Base-by-base conservation (phyloP, 257 asterid genomes). In the Sherardia arvensis region DNA sequence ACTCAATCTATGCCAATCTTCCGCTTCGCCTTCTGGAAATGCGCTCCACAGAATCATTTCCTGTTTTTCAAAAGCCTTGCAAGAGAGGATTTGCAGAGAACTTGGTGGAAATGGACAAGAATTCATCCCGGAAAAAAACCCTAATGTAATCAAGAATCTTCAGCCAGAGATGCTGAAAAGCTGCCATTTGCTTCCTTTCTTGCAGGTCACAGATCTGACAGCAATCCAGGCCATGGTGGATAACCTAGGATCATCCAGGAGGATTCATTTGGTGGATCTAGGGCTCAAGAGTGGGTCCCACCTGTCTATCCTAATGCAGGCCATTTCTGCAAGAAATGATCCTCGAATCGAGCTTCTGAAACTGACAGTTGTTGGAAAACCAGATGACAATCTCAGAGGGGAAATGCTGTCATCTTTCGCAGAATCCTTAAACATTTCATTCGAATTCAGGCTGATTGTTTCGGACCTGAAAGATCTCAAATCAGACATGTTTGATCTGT, bases 241-340 rank as follows among this genome's bases (percentile, higher is more conserved):
- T 51, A 70, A 56, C 53, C 33, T 80, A 47, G 77, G 28, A 47
- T 74, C 78, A 4, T 76, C 81, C 4, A 76, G 57, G 30, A 68
- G 55, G 71, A 62, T 82, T 56, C 86, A 82, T 59, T 29, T 84
- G 14, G 49, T 84, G 3, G 83, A 78, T 26, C 53, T 80, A 1
- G 83, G 79, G 5, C 55, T 65, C 30, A 72, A 54, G 51, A 60
- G 66, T 8, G 81, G 84, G 1, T 65, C 78, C 3, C 78, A 79
- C 20, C 79, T 82, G 84, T 59, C 78, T 12, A 17, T 78, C 25
- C 8, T 81, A 48, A 79, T 85, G 88, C 95, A 87, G 68, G 92
- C 83, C 55, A 80, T 84, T 36, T 74, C 73, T 17, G 73, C 38
- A 36, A 75, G 80, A 49, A 12, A 28, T 18, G 79, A 71, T 49